Conservation (phyloP, 805 yeast genomes). For the Candida sakaeoensis region DNA sequence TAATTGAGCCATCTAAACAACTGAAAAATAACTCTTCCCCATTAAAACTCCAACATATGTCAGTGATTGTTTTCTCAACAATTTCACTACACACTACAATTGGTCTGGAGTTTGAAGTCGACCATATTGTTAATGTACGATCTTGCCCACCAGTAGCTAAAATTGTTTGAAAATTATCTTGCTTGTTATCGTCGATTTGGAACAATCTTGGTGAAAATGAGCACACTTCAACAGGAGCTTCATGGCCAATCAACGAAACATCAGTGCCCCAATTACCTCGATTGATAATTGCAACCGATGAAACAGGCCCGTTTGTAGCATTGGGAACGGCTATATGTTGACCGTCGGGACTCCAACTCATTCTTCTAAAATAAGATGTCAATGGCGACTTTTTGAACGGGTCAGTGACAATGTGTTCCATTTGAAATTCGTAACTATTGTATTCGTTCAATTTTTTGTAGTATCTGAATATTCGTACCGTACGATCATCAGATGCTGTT, state of each 20-base stretch:
- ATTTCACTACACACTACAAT: slow-evolving; percentile 76
- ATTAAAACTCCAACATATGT: slow-evolving; percentile 82
- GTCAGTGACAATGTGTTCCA: slow-evolving; percentile 76
- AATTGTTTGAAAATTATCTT: slow-evolving; percentile 49
- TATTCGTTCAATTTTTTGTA: slow-evolving; percentile 54
- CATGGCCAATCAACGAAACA: slow-evolving; percentile 75
- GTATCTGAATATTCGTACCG: slow-evolving; percentile 83
- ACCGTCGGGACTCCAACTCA: slow-evolving; percentile 92
- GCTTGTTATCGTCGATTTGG: slow-evolving; percentile 29
- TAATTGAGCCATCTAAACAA: slow-evolving; percentile 81
- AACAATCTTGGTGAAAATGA: slow-evolving; percentile 70
- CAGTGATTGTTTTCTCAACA: slow-evolving; percentile 76
- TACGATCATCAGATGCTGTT: slow-evolving; percentile 93
- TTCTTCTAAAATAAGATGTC: slow-evolving; percentile 82
- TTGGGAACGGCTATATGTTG: slow-evolving; percentile 83
- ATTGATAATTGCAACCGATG: slow-evolving; percentile 67
- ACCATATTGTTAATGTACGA: slow-evolving; percentile 84
- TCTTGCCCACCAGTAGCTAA: slow-evolving; percentile 98
- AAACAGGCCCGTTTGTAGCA: slow-evolving; percentile 79
- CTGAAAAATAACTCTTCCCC: slow-evolving; percentile 73
- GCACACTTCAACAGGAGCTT: slow-evolving; percentile 80
- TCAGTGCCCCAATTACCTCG: slow-evolving; percentile 80
- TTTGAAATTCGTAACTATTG: slow-evolving; percentile 72
- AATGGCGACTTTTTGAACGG: slow-evolving; percentile 90
- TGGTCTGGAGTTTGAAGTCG: slow-evolving; percentile 72